phyloP scores from a whole-genome alignment of 1,284 basidiomycete species.

The Marasmius tenuissimus region DNA sequence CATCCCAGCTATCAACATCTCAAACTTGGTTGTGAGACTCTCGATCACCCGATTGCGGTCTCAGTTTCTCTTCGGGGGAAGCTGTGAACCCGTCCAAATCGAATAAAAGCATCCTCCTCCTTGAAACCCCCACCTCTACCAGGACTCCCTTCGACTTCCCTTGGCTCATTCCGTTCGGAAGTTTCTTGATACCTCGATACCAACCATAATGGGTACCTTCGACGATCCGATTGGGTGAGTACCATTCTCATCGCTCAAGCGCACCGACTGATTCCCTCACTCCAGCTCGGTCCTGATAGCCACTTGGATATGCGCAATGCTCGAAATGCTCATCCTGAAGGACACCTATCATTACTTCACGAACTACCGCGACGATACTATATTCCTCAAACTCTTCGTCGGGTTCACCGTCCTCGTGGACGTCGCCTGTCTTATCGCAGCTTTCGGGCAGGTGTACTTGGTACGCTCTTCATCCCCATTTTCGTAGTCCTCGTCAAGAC shows the following conservation, averaged over 20 bases:
- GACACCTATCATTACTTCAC: constrained; percentile 2
- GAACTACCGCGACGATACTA: not conserved
- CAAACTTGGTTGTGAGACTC: too few relatives aligned
- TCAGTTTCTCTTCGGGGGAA: too few relatives aligned
- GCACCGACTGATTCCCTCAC: not conserved
- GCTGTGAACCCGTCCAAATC: too few relatives aligned
- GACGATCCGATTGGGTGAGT: not conserved
- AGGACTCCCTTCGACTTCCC: too few relatives aligned
- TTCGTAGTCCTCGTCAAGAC: not conserved
- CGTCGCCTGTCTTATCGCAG: not conserved
- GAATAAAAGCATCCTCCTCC: too few relatives aligned
- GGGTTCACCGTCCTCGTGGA: not conserved
- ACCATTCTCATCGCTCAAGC: not conserved
- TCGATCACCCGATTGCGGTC: too few relatives aligned
- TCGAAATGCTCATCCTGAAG: constrained; percentile 1
- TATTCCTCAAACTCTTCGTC: constrained; percentile 4
- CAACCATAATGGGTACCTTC: not conserved
- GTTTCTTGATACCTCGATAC: too few relatives aligned
- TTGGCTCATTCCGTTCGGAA: too few relatives aligned
- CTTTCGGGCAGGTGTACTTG: constrained; percentile 5
- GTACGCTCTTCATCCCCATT: not conserved
- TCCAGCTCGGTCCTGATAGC: constrained; percentile 7
- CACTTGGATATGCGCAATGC: constrained; percentile 4
- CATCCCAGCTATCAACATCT: too few relatives aligned
- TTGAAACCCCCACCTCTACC: too few relatives aligned